These are phyloP conservation scores for Hanseniaspora singularis DNA, from an alignment of 805 yeast genomes.

Conservation along the genomic window DNA sequence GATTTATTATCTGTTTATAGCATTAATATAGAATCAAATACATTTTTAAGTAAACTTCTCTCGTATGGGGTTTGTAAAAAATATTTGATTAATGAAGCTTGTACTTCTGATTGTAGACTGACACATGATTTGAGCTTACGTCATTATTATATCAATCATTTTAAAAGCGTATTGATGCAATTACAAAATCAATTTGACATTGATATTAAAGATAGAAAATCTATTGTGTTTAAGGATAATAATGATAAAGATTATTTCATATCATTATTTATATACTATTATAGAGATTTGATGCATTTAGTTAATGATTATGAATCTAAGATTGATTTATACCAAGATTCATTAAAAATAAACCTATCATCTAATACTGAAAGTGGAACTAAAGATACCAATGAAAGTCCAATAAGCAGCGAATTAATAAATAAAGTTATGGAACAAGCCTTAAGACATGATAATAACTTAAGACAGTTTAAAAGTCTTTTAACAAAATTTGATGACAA, in stretches of 20 bases:
- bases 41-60: background rate
- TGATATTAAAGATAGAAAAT: too few species aligned
- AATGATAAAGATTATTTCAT: conserved; percentile 8
- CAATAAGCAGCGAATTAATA: background rate
- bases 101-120: conserved; percentile 6
- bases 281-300: conserved; percentile 3
- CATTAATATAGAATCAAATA: conserved; percentile 1
- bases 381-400: background rate
- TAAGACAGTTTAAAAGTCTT: background rate
- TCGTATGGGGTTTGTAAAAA: background rate
- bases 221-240: background rate
- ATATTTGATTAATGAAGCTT: conserved; percentile 6
- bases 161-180: background rate
- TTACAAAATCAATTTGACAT: conserved; percentile 7
- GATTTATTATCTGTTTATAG: conserved; percentile 3
- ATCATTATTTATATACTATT: conserved; percentile 2
- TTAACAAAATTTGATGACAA: conserved; percentile 2
- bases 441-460: background rate
- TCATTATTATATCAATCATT: conserved; percentile 6
- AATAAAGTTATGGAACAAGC: background rate
- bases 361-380: background rate
- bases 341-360: background rate
- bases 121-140: conserved; percentile 2
- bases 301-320: conserved; percentile 9
- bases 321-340: conserved; percentile 6